phyloP scores from a whole-genome alignment of 2,329 filamentous ascomycete species.

The Apiospora phragmitis region DNA sequence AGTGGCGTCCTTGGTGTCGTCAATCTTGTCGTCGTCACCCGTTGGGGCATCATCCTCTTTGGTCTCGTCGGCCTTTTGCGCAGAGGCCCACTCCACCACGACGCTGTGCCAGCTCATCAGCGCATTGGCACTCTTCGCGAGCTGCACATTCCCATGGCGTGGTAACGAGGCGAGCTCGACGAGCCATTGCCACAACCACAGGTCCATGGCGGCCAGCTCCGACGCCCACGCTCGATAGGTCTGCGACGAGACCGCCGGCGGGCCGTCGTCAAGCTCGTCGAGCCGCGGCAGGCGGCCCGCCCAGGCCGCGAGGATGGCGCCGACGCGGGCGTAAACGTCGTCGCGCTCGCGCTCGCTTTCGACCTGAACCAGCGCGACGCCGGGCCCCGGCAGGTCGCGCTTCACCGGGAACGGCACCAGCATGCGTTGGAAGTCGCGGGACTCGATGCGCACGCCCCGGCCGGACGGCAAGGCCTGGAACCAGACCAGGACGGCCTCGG shows the following conservation, averaged over 20 bases:
- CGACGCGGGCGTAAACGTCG: background rate
- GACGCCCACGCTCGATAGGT: background rate
- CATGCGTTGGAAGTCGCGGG: background rate
- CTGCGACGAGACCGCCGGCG: background rate
- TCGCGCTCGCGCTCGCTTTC: background rate
- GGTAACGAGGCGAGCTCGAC: background rate
- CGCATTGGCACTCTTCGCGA: background rate
- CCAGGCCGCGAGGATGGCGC: background rate
- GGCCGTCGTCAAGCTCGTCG: background rate
- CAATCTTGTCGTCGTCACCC: background rate
- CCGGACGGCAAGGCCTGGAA: background rate
- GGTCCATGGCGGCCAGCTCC: background rate
- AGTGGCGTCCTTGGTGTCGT: background rate
- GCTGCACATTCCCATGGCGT: too few species aligned
- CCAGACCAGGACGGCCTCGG: background rate
- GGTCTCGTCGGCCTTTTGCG: background rate
- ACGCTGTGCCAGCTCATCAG: background rate
- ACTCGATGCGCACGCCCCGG: background rate
- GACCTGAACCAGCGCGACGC: background rate
- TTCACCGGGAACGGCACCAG: background rate
- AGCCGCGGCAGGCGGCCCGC: background rate
- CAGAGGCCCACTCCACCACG: background rate
- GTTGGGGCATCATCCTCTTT: too few species aligned
- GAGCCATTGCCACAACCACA: background rate
- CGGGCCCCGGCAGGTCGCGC: background rate